Evolutionary conservation across 768 basidiomycete genomes (phyloP), one percentile per base, ranked within the genome.

Genomic region (Phanerochaete sordida): DNA sequence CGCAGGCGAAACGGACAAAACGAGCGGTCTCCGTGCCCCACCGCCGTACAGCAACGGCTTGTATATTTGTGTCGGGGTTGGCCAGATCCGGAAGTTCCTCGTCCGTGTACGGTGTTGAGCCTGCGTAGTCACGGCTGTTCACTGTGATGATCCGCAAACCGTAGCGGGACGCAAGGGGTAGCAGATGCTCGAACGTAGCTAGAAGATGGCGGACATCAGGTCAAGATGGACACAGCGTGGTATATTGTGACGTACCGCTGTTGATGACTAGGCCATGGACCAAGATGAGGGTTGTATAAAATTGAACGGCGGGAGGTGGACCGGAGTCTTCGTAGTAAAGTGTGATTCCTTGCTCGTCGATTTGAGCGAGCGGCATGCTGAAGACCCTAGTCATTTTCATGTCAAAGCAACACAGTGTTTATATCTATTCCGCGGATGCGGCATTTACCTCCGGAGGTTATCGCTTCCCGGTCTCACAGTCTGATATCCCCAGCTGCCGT

Each of bases 101-200:
- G 16, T 54, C 44, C 2, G 70, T 64, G 62, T 70, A 72, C 1
- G 71, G 70, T 0, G 75, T 75, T 0, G 79, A 78, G 9, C 74
- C 72, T 2, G 69, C 66, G 55, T 75, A 77, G 31, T 70, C 68
- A 0, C 77, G 70, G 30, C 75, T 70, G 56, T 73, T 78, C 27
- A 74, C 45, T 1, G 73, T 69, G 21, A 79, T 70, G 44, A 79
- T 57, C 1, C 78, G 74, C 4, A 75, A 44, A 26, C 70, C 70
- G 52, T 69, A 63, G 0, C 53, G 21, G 0, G 65, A 37, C 1
- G 75, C 74, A 8, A 66, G 31, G 7, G 65, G 59, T n/a, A 72
- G 46, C 21, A 76, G 50, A 33, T 60, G 74, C 33, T 71, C 55
- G 55, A 80, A 79, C 2, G 70, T 61, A 7, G 37, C 68, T 69